Conservation (phyloP, 225 moss, liverwort and hornwort species). For the Antitrichia curtipendula region DNA sequence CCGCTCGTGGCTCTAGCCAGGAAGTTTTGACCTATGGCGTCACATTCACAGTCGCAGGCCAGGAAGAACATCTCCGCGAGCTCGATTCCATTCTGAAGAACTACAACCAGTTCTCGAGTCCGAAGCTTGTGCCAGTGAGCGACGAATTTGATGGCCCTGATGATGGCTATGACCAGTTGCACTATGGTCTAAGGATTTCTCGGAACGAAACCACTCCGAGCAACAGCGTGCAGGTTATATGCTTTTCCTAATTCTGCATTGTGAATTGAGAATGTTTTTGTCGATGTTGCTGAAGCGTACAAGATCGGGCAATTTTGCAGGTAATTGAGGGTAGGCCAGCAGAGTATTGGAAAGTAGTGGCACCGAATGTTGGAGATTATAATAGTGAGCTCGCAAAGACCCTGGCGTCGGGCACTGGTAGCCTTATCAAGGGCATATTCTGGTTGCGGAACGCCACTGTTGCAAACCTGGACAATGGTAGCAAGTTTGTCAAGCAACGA, state of each 20-base stretch:
- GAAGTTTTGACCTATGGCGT: slow-evolving; percentile 65
- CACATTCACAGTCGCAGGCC: slow-evolving; percentile 39
- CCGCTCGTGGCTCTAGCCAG: slow-evolving; percentile 1
- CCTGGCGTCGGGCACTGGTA: slow-evolving; percentile 65
- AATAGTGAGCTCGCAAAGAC: slow-evolving; percentile 61
- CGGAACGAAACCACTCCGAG: not conserved
- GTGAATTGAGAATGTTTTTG: not conserved
- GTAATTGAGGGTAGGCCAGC: slow-evolving; percentile 5
- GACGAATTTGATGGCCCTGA: slow-evolving; percentile 1
- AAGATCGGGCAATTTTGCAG: not conserved
- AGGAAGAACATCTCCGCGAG: slow-evolving; percentile 19
- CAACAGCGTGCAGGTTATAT: not conserved
- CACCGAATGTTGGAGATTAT: slow-evolving; percentile 81
- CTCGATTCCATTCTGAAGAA: slow-evolving; percentile 42
- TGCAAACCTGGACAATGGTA: slow-evolving; percentile 36
- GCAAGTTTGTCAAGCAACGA: slow-evolving; percentile 15
- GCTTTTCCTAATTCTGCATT: not conserved
- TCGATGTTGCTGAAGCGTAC: not conserved
- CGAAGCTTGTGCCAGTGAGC: slow-evolving; percentile 30
- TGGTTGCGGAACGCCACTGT: slow-evolving; percentile 75
- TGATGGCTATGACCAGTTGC: not conserved
- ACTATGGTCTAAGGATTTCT: not conserved
- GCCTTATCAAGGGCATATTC: slow-evolving; percentile 75
- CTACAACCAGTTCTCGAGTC: slow-evolving; percentile 61
- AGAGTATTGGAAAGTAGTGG: slow-evolving; percentile 68